phyloP scores from a whole-genome alignment of 1,284 basidiomycete species.

The Irpex sp. region DNA sequence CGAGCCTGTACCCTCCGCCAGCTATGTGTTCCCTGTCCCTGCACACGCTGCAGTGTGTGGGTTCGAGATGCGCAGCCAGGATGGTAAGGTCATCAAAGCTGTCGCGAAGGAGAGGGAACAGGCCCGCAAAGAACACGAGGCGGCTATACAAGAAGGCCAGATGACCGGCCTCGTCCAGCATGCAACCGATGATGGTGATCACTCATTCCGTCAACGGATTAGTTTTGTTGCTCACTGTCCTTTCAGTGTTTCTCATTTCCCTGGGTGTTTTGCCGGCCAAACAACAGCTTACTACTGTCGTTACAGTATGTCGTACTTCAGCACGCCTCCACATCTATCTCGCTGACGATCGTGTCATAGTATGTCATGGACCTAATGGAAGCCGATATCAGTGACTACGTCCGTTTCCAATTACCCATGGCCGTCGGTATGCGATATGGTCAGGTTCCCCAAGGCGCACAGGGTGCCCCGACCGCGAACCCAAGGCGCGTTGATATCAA shows the following conservation, averaged over 20 bases:
- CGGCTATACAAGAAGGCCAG: constrained; percentile 38
- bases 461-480: not conserved
- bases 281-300: constrained; percentile 33
- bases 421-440: constrained; percentile 51
- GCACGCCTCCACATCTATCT: not conserved
- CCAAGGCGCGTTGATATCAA: constrained; percentile 8
- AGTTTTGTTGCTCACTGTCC: not conserved
- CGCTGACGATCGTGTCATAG: constrained; percentile 17
- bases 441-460: constrained; percentile 31
- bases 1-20: not conserved
- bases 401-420: constrained; percentile 50
- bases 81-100: constrained; percentile 40
- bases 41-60: constrained; percentile 46
- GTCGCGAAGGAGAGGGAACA: constrained; percentile 44
- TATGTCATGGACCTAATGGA: constrained; percentile 40
- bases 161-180: constrained; percentile 45
- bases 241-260: constrained; percentile 53
- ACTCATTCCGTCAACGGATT: not conserved
- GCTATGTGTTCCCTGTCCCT: constrained; percentile 31
- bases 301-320: constrained; percentile 37
- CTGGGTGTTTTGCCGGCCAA: constrained; percentile 46
- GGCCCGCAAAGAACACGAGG: constrained; percentile 40
- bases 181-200: constrained; percentile 47
- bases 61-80: constrained; percentile 41
- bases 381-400: constrained; percentile 40